phyloP scores from a whole-genome alignment of 2,329 filamentous ascomycete species.

The Aureobasidium sp. region DNA sequence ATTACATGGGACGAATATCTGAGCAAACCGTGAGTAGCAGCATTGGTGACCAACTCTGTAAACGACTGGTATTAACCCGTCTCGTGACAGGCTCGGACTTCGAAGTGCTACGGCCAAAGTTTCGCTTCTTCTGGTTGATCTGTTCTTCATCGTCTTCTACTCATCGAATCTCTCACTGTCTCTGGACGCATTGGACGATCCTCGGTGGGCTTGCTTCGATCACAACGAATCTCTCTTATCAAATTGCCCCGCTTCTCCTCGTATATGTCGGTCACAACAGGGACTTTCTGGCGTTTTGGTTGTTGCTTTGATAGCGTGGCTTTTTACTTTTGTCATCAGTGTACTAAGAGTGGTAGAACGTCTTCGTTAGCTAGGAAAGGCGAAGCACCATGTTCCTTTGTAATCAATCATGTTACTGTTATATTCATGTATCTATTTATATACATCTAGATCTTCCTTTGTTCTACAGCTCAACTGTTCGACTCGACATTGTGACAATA shows the following conservation, averaged over 20 bases:
- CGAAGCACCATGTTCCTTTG: constrained; percentile 1
- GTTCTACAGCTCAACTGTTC: neutral
- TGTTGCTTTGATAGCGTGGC: constrained; percentile 79
- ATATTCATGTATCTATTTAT: constrained; percentile 4
- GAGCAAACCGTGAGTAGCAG: constrained; percentile 56
- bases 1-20: constrained; percentile 97
- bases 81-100: constrained; percentile 53
- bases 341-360: constrained; percentile 31
- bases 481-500: neutral
- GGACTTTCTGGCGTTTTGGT: constrained; percentile 71
- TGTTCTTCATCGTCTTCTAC: constrained; percentile 97
- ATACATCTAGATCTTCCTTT: neutral
- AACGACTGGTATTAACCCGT: constrained; percentile 7
- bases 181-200: constrained; percentile 68
- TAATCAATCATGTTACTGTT: neutral
- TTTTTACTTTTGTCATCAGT: constrained; percentile 81
- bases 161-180: constrained; percentile 86
- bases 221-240: constrained; percentile 18
- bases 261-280: constrained; percentile 55
- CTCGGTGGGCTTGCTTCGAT: constrained; percentile 43
- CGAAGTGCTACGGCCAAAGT: constrained; percentile 79
- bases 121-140: constrained; percentile 78
- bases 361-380: constrained; percentile 15
- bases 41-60: neutral
- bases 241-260: constrained; percentile 26